Evolutionary conservation across 2,329 filamentous ascomycete genomes (phyloP), one percentile per base, ranked within the genome.

Genomic region (Aspergillus texensis): DNA sequence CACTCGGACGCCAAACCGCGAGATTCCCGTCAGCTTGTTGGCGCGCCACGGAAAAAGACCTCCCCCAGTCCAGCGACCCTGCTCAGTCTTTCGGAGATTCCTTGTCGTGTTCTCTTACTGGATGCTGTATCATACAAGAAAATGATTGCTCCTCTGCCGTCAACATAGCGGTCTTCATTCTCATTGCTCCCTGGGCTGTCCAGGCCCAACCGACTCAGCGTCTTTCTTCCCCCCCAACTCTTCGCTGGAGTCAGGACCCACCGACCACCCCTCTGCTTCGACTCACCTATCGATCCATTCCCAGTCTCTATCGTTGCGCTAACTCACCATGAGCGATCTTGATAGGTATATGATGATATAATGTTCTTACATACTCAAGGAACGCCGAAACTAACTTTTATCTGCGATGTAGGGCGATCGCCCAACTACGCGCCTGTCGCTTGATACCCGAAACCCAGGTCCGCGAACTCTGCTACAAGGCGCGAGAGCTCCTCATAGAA

Each of bases 401-500:
- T 61, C 45, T 57, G 61, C 52, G 53, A 43, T 65, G 26, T 68
- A 97, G 94, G 81, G 94, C 94, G 64, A 99, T 99, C 76, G 91
- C 92, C 78, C 94, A 97, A 80, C 85, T 99, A 75, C 93, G 95
- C 83, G 91, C 93, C 76, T 99, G 95, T 81, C 92, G 94, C 66
- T 94, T 94, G 61, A 99, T 99, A 71, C 94, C 95, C 66, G 95
- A 99, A 83, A 85, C 89, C 46, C 92, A 98, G 82, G 96, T 99
- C 65, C 91, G 94, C 76, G 94, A 99, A 81, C 86, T 99, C 71
- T 98, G 95, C 81, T 94, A 97, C 84, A 97, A 97, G 77, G 95
- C 95, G 58, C 88, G 95, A 68, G 95, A 99, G 82, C 86, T 99
- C 60, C 83, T 99, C 69, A 97, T 99, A 66, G 95, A 98, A 79